phyloP scores from a whole-genome alignment of 495 filamentous ascomycete genomes.

The Bombardia bombarda region DNA sequence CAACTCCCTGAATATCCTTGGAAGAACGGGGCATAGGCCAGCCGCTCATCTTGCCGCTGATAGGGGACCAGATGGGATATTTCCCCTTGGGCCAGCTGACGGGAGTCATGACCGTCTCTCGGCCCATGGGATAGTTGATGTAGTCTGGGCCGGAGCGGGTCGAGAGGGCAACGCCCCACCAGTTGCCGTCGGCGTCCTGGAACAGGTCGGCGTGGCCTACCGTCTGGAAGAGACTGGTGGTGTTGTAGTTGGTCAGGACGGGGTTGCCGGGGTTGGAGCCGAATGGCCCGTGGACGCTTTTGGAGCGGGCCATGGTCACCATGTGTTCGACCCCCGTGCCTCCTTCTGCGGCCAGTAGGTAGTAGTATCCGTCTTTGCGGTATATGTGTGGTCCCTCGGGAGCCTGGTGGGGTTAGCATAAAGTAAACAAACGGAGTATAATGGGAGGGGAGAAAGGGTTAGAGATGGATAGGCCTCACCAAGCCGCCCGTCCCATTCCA shows the following conservation, averaged over 20 bases:
- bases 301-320: constrained; percentile 43
- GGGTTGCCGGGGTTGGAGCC: constrained; percentile 45
- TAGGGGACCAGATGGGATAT: constrained; percentile 33
- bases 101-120: constrained; percentile 49
- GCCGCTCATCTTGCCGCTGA: constrained; percentile 38
- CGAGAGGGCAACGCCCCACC: constrained; percentile 41
- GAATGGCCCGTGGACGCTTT: constrained; percentile 47
- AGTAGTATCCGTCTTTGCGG: constrained; percentile 53
- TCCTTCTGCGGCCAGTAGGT: constrained; percentile 55
- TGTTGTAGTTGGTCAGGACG: constrained; percentile 46
- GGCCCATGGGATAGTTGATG: constrained; percentile 50
- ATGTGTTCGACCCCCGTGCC: constrained; percentile 52
- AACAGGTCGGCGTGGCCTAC: constrained; percentile 45
- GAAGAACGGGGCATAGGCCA: constrained; percentile 28
- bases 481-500: constrained; percentile 37
- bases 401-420: constrained; percentile 15
- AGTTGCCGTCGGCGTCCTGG: constrained; percentile 43
- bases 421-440: constrained; percentile 18
- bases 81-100: constrained; percentile 40
- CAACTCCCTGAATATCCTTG: constrained; percentile 23
- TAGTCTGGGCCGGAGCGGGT: constrained; percentile 39
- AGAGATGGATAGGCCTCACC: constrained; percentile 8
- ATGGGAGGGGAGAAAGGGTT: constrained; percentile 1
- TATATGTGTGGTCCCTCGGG: constrained; percentile 63
- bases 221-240: constrained; percentile 41